Conservation (phyloP, 208 protist species). For the Strigomonas oncopelti region DNA sequence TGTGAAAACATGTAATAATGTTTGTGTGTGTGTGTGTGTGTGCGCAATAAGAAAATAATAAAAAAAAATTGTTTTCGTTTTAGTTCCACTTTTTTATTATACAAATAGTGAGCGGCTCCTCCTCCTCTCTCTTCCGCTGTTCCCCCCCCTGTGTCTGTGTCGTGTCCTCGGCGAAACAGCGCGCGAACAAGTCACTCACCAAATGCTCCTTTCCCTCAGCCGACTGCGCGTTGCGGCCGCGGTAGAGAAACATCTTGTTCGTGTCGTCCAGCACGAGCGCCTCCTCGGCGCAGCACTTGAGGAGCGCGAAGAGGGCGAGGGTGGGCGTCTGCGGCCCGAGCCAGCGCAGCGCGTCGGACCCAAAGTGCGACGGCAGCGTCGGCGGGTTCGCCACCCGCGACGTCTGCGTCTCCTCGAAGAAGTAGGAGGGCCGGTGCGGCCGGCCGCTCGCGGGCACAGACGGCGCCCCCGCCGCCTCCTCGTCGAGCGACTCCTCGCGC, state of each 20-base stretch:
- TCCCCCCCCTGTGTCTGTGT: not conserved
- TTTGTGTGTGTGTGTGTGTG: not conserved
- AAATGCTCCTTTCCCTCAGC: not conserved
- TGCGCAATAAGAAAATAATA: not conserved
- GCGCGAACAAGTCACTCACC: not conserved
- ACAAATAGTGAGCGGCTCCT: conserved; percentile 1
- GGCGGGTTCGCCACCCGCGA: not conserved
- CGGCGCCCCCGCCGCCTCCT: not conserved
- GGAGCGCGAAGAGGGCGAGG: conserved; percentile 13
- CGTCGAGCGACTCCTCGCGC: not conserved
- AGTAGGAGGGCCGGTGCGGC: not conserved
- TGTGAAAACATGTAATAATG: not conserved
- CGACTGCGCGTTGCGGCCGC: conserved; percentile 6
- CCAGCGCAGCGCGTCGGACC: not conserved
- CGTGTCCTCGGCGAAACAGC: not conserved
- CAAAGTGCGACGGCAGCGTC: not conserved
- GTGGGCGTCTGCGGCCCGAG: conserved; percentile 1
- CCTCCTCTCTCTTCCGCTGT: not conserved
- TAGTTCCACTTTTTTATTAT: conserved; percentile 5
- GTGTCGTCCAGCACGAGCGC: conserved; percentile 6
- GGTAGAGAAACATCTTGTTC: conserved; percentile 15
- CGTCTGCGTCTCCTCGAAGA: conserved; percentile 3
- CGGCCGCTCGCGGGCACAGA: not conserved
- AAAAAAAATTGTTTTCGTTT: not conserved
- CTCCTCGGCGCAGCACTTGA: conserved; percentile 17